Conservation (phyloP, 495 filamentous ascomycete species). For the Penicillium lagena region DNA sequence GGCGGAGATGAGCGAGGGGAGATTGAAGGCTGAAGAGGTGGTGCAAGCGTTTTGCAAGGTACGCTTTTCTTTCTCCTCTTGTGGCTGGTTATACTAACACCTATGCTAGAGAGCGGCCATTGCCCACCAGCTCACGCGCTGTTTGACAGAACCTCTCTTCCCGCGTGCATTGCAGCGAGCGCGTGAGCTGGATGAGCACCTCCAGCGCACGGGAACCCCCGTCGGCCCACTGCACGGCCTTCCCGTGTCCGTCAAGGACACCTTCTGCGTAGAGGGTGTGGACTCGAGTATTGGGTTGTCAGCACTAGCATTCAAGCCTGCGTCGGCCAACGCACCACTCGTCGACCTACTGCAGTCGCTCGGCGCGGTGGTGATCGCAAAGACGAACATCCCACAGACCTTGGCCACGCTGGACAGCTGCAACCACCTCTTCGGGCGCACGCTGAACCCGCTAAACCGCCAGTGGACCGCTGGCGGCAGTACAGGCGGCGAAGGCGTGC, state of each 20-base stretch:
- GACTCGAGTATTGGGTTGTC: slow-evolving; percentile 57
- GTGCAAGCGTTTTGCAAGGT: slow-evolving; percentile 57
- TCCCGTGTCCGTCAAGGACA: slow-evolving; percentile 60
- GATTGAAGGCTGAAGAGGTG: slow-evolving; percentile 48
- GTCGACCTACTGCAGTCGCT: slow-evolving; percentile 32
- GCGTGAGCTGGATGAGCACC: slow-evolving; percentile 49
- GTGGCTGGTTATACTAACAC: no score
- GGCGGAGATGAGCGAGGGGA: slow-evolving; percentile 35
- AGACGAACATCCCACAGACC: slow-evolving; percentile 59
- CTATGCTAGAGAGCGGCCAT: slow-evolving; percentile 44
- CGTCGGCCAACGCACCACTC: slow-evolving; percentile 34
- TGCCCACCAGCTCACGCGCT: slow-evolving; percentile 58
- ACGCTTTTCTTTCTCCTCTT: neutral
- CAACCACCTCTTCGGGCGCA: slow-evolving; percentile 50
- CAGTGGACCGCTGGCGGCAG: slow-evolving; percentile 54
- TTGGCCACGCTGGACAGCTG: slow-evolving; percentile 34
- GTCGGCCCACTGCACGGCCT: slow-evolving; percentile 63
- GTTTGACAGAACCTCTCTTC: slow-evolving; percentile 63
- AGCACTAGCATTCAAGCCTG: slow-evolving; percentile 44
- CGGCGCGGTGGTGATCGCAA: slow-evolving; percentile 55
- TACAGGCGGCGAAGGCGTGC: slow-evolving; percentile 60
- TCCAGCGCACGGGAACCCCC: slow-evolving; percentile 37
- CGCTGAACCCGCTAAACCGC: slow-evolving; percentile 56
- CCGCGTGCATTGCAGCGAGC: slow-evolving; percentile 52
- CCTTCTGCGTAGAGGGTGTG: slow-evolving; percentile 53